Evolutionary conservation across 306 rosid genomes (phyloP).

Genomic region (Calophaca sinica): DNA sequence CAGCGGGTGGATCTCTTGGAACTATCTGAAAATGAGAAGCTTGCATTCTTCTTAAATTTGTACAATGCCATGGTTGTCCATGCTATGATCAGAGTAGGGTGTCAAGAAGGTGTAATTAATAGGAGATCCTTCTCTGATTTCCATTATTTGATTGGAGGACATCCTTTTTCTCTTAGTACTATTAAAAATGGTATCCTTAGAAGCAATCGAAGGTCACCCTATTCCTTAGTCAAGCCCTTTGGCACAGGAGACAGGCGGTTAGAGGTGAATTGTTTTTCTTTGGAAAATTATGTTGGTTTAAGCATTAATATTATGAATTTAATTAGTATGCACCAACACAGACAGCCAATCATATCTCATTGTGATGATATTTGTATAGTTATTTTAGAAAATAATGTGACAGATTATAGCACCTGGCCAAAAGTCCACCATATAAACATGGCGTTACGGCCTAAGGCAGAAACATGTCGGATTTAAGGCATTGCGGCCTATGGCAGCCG

Average conservation of each 20-base stretch:
- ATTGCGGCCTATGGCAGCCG: too few relatives aligned
- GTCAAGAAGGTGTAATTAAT: constrained; percentile 70
- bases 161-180: constrained; percentile 67
- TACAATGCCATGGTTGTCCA: constrained; percentile 93
- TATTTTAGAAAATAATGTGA: too few relatives aligned
- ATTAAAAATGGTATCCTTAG: constrained; percentile 87
- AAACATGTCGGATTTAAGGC: too few relatives aligned
- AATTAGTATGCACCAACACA: too few relatives aligned
- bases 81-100: constrained; percentile 75
- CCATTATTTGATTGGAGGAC: constrained; percentile 83
- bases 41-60: constrained; percentile 84
- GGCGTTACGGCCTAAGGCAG: too few relatives aligned
- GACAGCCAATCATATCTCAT: neutral
- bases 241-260: constrained; percentile 65
- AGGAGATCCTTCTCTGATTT: constrained; percentile 80
- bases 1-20: constrained; percentile 73
- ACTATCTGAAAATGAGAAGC: constrained; percentile 70
- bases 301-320: neutral
- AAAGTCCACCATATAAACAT: too few relatives aligned
- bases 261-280: constrained; percentile 65
- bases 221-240: constrained; percentile 75
- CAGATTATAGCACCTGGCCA: too few relatives aligned
- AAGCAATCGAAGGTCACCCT: constrained; percentile 83
- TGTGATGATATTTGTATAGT: too few relatives aligned
- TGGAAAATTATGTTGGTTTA: neutral